phyloP scores from a whole-genome alignment of 441 rosid species.

The Populus trichocarpa region DNA sequence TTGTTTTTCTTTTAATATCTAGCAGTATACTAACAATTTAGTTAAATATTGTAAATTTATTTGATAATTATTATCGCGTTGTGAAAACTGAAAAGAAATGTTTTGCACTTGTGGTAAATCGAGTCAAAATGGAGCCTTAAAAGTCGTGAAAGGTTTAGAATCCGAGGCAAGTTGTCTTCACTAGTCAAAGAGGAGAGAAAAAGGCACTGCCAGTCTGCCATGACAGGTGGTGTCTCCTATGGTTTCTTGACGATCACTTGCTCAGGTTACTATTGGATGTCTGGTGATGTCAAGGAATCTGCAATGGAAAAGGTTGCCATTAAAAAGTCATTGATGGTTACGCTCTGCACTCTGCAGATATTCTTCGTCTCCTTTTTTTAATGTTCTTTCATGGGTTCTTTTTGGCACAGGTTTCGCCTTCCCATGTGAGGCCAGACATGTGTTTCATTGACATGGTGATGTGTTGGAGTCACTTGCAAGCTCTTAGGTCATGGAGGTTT shows the following conservation, averaged over 20 bases:
- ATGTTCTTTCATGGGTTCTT: background rate
- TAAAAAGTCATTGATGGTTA: background rate
- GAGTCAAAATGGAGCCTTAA: background rate
- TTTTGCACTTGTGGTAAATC: background rate
- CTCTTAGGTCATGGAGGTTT: background rate
- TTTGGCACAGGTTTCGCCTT: background rate
- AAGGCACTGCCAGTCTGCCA: background rate
- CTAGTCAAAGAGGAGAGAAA: background rate
- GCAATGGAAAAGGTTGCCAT: background rate
- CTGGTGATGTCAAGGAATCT: conserved; percentile 7
- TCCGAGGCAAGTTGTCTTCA: conserved; percentile 1
- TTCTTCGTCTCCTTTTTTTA: background rate
- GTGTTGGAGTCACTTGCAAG: background rate
- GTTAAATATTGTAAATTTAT: background rate
- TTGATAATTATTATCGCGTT: background rate
- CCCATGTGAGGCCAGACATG: background rate
- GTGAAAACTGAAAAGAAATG: too few species aligned
- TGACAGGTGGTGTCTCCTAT: background rate
- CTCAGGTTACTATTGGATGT: background rate
- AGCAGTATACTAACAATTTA: background rate
- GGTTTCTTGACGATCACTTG: background rate
- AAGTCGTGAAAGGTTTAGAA: background rate
- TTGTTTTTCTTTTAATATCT: background rate
- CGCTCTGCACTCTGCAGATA: background rate
- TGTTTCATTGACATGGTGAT: background rate